Percentiles rank a stretch among this genome's conserved stretches.
Evolutionary conservation across 2,329 filamentous ascomycete genomes (phyloP).

Genomic region (Pleurostoma richardsiae): DNA sequence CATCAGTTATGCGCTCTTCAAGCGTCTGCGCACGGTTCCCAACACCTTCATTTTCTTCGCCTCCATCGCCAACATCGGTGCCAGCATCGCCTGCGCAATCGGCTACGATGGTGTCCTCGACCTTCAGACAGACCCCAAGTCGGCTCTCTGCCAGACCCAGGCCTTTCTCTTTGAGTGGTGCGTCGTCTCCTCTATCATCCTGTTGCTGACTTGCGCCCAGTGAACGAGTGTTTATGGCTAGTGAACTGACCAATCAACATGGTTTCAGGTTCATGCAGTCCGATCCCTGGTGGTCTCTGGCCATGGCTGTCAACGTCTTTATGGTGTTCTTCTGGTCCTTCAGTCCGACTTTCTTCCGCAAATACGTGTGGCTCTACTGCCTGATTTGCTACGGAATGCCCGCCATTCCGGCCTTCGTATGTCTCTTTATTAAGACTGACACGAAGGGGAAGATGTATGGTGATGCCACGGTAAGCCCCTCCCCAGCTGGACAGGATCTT

Average conservation of each 20-base stretch:
- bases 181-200: constrained; percentile 22
- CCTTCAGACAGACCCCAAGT: constrained; percentile 33
- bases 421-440: constrained; percentile 49
- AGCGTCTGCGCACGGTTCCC: constrained; percentile 50
- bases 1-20: constrained; percentile 44
- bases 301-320: constrained; percentile 80
- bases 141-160: constrained; percentile 56
- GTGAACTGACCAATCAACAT: not conserved
- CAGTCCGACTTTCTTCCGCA: constrained; percentile 62
- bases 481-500: no score
- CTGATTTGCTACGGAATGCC: constrained; percentile 68
- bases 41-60: constrained; percentile 60
- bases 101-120: constrained; percentile 57
- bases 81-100: constrained; percentile 64
- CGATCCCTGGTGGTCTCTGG: constrained; percentile 72
- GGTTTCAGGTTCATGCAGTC: constrained; percentile 66
- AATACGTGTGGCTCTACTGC: constrained; percentile 67
- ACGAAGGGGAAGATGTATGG: constrained; percentile 42
- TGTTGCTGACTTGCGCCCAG: constrained; percentile 11
- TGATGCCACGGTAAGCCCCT: constrained; percentile 45
- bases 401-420: constrained; percentile 59
- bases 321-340: constrained; percentile 60
- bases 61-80: constrained; percentile 54
- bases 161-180: constrained; percentile 64
- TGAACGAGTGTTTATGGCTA: constrained; percentile 44